Conservation (phyloP, 1,139 yeast species). For the Blastobotrys serpentis region DNA sequence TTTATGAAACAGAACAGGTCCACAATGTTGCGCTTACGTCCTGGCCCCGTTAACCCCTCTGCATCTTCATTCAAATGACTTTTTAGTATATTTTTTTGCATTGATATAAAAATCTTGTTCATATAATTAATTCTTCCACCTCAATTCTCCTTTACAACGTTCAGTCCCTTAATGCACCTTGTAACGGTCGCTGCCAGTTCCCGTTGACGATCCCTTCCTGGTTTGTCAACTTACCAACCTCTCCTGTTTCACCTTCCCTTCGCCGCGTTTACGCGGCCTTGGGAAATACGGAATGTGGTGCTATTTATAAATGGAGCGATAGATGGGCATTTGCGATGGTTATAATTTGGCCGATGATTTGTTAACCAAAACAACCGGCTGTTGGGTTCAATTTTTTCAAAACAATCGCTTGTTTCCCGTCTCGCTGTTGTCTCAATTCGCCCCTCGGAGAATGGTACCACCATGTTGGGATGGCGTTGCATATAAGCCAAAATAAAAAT, state of each 20-base stretch:
- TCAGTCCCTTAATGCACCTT: background rate
- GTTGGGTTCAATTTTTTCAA: too few relatives aligned
- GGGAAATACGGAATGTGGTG: too few relatives aligned
- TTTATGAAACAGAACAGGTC: conserved; percentile 34
- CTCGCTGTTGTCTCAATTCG: too few relatives aligned
- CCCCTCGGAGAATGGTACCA: too few relatives aligned
- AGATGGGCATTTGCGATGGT: too few relatives aligned
- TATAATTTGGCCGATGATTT: too few relatives aligned
- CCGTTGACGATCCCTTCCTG: background rate
- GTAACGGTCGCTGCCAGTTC: background rate
- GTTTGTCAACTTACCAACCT: background rate
- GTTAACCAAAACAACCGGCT: too few relatives aligned
- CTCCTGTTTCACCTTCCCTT: background rate
- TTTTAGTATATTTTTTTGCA: background rate
- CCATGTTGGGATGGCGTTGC: too few relatives aligned
- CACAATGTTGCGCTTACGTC: conserved; percentile 33
- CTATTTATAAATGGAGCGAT: too few relatives aligned
- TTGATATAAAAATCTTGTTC: background rate
- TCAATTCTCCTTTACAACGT: background rate
- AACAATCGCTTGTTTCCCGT: too few relatives aligned
- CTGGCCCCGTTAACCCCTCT: conserved; percentile 27
- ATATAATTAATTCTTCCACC: background rate
- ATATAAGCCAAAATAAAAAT: too few relatives aligned
- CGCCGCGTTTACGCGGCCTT: background rate
- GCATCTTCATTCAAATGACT: background rate